Percentiles rank a stretch among this genome's conserved stretches.
These are phyloP conservation scores for Fraxinus cuspidata DNA, from an alignment of 257 asterid species.

Conservation along the genomic window DNA sequence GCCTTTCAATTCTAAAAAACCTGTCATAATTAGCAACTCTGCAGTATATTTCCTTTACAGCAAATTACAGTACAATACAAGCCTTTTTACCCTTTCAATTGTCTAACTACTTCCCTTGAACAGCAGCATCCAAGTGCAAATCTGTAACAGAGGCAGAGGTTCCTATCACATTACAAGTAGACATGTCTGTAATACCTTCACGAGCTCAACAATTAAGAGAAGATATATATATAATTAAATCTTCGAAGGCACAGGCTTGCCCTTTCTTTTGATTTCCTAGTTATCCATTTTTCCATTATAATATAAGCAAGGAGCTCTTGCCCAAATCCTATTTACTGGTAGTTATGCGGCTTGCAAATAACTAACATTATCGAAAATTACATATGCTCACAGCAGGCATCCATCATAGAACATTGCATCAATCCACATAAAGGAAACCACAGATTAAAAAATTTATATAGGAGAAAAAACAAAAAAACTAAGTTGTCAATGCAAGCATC, in stretches of 20 bases:
- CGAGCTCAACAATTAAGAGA: background rate
- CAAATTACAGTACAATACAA: too few species aligned
- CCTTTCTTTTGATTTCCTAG: background rate
- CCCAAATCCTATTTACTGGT: conserved; percentile 7
- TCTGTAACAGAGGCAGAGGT: too few species aligned
- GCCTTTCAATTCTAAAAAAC: too few species aligned
- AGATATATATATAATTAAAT: too few species aligned
- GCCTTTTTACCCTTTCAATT: too few species aligned
- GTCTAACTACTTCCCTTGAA: too few species aligned
- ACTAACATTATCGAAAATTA: background rate
- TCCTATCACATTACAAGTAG: background rate
- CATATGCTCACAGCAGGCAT: conserved; percentile 10
- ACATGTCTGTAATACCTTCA: background rate
- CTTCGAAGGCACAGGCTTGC: background rate
- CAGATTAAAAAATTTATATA: background rate
- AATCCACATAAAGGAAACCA: background rate
- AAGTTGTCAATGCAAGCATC: conserved; percentile 23
- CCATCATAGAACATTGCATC: conserved; percentile 2
- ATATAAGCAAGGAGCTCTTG: background rate
- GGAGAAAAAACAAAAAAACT: background rate
- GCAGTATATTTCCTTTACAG: too few species aligned
- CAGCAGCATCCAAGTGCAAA: too few species aligned
- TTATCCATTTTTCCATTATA: background rate
- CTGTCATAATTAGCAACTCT: too few species aligned
- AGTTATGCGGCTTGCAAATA: conserved; percentile 1